These are phyloP conservation scores for Sistotremastrum niveocremeum DNA, from an alignment of 768 basidiomycete genomes.

Conservation along the genomic window DNA sequence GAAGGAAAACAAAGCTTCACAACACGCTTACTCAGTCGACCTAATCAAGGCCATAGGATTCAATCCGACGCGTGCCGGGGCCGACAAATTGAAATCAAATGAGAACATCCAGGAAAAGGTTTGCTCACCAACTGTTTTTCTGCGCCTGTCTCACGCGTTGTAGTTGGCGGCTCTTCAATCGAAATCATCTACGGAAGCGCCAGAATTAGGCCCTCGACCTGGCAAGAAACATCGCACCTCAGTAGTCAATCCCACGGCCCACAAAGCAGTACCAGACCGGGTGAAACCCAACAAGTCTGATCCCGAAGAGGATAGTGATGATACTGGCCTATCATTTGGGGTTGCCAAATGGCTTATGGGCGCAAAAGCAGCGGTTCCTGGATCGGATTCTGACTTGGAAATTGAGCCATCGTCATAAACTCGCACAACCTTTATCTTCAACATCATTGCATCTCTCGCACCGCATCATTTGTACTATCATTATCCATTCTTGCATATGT, in stretches of 20 bases:
- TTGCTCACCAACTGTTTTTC: slow-evolving; percentile 3
- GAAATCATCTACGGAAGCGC: slow-evolving; percentile 22
- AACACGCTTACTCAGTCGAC: slow-evolving; percentile 47
- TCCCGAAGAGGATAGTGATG: slow-evolving; percentile 14
- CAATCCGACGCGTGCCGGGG: slow-evolving; percentile 52
- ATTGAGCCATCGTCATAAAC: slow-evolving; percentile 5
- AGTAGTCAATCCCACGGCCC: slow-evolving; percentile 23
- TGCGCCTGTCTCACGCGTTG: not conserved
- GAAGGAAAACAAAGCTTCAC: slow-evolving; percentile 12
- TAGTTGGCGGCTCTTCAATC: slow-evolving; percentile 35
- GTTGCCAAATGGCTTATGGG: too few relatives aligned
- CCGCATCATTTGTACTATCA: too few relatives aligned
- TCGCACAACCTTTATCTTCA: too few relatives aligned
- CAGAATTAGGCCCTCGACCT: slow-evolving; percentile 49
- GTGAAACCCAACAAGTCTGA: slow-evolving; percentile 7
- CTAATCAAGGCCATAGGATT: slow-evolving; percentile 67
- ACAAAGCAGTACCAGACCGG: slow-evolving; percentile 1
- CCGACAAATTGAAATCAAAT: slow-evolving; percentile 24
- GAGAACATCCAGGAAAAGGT: slow-evolving; percentile 47
- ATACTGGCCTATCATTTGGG: not conserved
- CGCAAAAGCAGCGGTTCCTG: too few relatives aligned
- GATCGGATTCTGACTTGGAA: slow-evolving; percentile 17
- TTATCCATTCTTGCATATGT: too few relatives aligned
- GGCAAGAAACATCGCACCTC: slow-evolving; percentile 54
- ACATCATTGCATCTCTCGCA: too few relatives aligned